These are phyloP conservation scores for Amanita molliuscula DNA, from an alignment of 768 basidiomycete species.

Conservation along the genomic window DNA sequence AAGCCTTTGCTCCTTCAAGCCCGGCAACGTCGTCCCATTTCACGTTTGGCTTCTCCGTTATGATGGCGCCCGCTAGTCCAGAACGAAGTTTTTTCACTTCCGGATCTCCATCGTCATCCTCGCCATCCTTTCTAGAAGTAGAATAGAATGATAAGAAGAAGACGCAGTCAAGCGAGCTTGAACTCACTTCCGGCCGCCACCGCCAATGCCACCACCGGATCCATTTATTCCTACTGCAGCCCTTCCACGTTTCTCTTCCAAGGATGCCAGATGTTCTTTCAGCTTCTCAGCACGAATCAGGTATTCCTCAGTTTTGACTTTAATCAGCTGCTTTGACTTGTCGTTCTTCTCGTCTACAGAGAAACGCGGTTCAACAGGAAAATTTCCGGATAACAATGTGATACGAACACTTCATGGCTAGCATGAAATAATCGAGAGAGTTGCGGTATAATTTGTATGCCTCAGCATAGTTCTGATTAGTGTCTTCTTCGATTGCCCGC, in stretches of 20 bases:
- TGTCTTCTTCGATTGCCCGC: slow-evolving; percentile 87
- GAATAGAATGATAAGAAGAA: neutral
- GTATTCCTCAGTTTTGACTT: slow-evolving; percentile 85
- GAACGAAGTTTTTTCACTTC: slow-evolving; percentile 96
- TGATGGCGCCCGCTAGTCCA: slow-evolving; percentile 77
- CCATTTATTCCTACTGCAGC: slow-evolving; percentile 42
- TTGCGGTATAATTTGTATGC: slow-evolving; percentile 95
- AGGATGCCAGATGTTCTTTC: slow-evolving; percentile 66
- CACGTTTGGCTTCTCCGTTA: slow-evolving; percentile 91
- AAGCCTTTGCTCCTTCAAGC: slow-evolving; percentile 88
- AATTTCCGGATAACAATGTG: neutral
- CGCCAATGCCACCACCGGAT: slow-evolving; percentile 25
- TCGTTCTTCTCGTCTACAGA: slow-evolving; percentile 85
- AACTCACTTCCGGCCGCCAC: slow-evolving; percentile 35
- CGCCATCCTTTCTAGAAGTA: slow-evolving; percentile 27
- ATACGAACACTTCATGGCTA: slow-evolving; percentile 80
- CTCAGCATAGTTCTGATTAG: slow-evolving; percentile 86
- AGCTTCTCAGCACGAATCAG: slow-evolving; percentile 84
- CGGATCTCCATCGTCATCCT: slow-evolving; percentile 75
- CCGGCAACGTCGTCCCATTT: slow-evolving; percentile 99
- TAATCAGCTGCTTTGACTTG: slow-evolving; percentile 78
- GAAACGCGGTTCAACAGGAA: neutral
- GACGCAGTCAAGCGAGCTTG: neutral
- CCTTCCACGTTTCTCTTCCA: slow-evolving; percentile 52
- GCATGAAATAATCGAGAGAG: slow-evolving; percentile 96